phyloP scores from a whole-genome alignment of 306 rosid species.

The Cotoneaster glaucophyllus region DNA sequence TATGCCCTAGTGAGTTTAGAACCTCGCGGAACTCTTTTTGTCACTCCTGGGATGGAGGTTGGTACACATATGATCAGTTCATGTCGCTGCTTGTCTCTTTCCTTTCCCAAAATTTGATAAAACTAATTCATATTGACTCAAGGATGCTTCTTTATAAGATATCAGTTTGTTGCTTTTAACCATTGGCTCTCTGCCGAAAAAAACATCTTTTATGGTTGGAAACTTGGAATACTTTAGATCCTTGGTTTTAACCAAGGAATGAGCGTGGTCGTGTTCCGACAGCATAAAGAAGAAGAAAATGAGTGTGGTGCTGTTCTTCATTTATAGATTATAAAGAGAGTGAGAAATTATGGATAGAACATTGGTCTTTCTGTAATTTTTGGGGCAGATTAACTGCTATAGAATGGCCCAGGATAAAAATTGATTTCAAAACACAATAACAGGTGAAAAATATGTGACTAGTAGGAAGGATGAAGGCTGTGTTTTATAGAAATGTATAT shows the following conservation, averaged over 20 bases:
- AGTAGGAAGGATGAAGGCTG: neutral
- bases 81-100: neutral
- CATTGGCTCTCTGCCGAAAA: neutral
- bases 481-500: neutral
- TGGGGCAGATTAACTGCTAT: neutral
- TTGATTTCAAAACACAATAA: neutral
- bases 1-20: slow-evolving; percentile 82
- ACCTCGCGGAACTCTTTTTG: slow-evolving; percentile 93
- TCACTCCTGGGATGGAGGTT: slow-evolving; percentile 92
- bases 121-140: neutral
- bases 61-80: slow-evolving; percentile 11
- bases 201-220: neutral
- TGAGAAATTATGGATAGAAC: neutral
- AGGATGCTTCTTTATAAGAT: neutral
- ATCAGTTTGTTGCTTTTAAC: neutral
- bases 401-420: neutral
- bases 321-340: neutral
- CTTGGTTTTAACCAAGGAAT: neutral
- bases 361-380: neutral
- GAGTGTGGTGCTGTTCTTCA: neutral
- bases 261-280: neutral
- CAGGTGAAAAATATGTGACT: neutral
- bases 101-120: slow-evolving; percentile 4
- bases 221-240: neutral
- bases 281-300: neutral